Base-by-base conservation (phyloP, 2,329 filamentous ascomycete genomes). In the Phoma sp. region DNA sequence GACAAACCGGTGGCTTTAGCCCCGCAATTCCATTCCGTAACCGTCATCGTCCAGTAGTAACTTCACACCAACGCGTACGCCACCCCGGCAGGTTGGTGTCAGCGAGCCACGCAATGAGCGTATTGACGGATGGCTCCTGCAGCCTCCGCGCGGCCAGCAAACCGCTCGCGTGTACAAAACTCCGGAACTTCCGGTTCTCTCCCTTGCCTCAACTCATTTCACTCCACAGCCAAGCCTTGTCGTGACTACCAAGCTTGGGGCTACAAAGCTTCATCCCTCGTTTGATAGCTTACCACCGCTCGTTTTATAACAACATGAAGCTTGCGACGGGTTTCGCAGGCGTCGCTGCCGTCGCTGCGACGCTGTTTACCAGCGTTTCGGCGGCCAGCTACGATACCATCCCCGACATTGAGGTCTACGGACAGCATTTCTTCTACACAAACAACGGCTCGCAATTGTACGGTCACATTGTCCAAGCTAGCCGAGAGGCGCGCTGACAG, bases 371-470 rank as follows among this genome's bases (percentile, higher is more conserved):
- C 39, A 52, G 55, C 27, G 64, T 50, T 7, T 51, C 55, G 23
- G 66, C 66, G 3, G 65, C 67, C 37, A 73, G 70, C 49, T 73
- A 67, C 56, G 64, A 71, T 41, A 58, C 62, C 43, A 73, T 73
- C 39, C 65, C 70, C 7, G 64, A 62, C 22, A 62, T 69, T 37
- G 66, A 73, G 52, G 65, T 63, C 51, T 69, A 88, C 84, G 88
- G 90, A 66, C 85, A 86, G 74, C 92, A 95, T 78, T 93, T 96
- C 83, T 97, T 96, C 83, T 93, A 90, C 81, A 83, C 89, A 72
- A 90, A 89, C 77, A 89, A 89, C 73, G 88, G 88, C 64, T 89
- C 86, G 32, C 84, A 90, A 78, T 90, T 90, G 63, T 71, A 65
- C 24, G 68, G 24, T 29, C 41, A 39, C 27, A 10, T 18, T 47